These are phyloP conservation scores for Fusarium ramigenum DNA, from an alignment of 2,329 filamentous ascomycete species.

Conservation along the genomic window DNA sequence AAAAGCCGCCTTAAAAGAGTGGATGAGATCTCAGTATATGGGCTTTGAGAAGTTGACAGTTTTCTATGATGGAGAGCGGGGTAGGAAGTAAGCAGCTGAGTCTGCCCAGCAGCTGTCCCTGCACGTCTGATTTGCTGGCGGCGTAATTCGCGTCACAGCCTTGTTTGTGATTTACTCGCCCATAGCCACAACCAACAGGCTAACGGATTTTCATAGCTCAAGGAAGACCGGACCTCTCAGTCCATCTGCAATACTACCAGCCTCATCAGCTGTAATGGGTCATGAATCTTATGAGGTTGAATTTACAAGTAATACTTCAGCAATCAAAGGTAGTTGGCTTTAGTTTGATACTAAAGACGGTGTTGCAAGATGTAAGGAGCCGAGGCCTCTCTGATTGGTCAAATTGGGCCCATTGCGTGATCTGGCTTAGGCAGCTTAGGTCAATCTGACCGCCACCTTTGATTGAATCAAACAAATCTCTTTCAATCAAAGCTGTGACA, in stretches of 20 bases:
- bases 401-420: neutral
- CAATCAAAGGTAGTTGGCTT: no score
- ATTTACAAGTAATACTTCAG: no score
- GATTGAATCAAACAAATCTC: accelerated
- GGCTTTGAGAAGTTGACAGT: no score
- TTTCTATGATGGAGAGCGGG: neutral
- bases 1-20: no score
- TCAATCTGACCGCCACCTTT: neutral
- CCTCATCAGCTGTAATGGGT: no score
- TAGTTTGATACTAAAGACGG: no score
- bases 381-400: accelerated
- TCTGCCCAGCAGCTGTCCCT: neutral
- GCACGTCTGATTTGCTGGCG: neutral
- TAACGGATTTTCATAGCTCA: neutral
- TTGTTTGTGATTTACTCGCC: neutral
- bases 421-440: neutral
- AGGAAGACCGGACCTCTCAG: neutral
- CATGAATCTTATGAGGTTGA: accelerated
- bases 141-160: neutral
- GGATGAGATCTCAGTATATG: no score
- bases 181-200: neutral
- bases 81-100: accelerated
- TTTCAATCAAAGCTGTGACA: neutral
- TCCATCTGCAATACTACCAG: neutral
- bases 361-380: no score